Conservation (phyloP, 2,329 filamentous ascomycete species). For the Ascochyta viciae-villosae region DNA sequence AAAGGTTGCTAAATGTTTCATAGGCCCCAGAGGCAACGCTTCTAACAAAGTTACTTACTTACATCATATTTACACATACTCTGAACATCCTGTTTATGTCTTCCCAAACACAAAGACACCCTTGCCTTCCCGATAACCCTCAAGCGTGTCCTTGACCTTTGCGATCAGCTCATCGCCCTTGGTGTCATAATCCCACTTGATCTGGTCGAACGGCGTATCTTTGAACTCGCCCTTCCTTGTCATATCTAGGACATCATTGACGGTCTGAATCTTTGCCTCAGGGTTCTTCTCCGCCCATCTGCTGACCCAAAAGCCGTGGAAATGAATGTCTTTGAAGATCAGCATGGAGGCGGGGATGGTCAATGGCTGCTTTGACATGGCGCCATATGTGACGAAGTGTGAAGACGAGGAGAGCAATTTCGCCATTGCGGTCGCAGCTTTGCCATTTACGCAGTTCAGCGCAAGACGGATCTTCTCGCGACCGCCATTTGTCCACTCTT, state of each 20-base stretch:
- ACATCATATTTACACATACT: neutral
- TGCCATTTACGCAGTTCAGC: constrained; percentile 93
- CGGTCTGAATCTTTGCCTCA: constrained; percentile 75
- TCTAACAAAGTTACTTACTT: neutral
- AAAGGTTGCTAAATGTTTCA: neutral
- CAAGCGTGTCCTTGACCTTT: constrained; percentile 81
- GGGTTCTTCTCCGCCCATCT: constrained; percentile 82
- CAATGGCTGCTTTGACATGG: constrained; percentile 90
- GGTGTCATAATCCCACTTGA: constrained; percentile 84
- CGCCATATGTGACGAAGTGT: constrained; percentile 90
- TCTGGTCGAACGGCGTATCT: constrained; percentile 81
- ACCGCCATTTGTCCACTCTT: constrained; percentile 73
- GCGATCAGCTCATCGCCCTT: constrained; percentile 71
- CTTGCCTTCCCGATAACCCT: constrained; percentile 87
- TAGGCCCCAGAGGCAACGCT: neutral
- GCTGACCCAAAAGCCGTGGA: constrained; percentile 95
- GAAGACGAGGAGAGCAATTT: constrained; percentile 72
- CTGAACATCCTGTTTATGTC: constrained; percentile 27
- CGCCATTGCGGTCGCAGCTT: constrained; percentile 78
- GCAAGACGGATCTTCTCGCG: constrained; percentile 77
- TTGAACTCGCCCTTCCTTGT: constrained; percentile 78
- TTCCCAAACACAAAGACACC: constrained; percentile 82
- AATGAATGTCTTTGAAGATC: constrained; percentile 91
- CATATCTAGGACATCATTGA: constrained; percentile 83
- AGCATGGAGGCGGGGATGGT: constrained; percentile 80